Evolutionary conservation across 2,329 filamentous ascomycete genomes (phyloP), one percentile per base, ranked within the genome.

Genomic region (Alternaria arborescens): DNA sequence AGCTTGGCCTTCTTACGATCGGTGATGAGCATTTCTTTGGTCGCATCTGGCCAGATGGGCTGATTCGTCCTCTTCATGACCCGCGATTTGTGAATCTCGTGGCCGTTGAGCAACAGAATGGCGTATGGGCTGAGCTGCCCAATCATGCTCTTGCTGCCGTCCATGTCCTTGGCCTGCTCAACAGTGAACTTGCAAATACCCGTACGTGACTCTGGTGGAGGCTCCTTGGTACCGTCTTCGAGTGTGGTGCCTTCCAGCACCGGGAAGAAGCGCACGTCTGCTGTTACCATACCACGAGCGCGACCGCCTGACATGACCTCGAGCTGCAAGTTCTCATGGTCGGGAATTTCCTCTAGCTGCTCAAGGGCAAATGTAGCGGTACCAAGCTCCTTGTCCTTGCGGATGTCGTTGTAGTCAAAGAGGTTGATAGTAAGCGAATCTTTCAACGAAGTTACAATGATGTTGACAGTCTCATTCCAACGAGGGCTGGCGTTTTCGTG

Each of bases 41-140:
- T 91, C 7, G 92, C 92, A 75, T 98, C 91, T 55, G 94, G 90
- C 90, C 94, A 99, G 71, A 99, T 94, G 8, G 95, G 95, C 71
- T 97, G 95, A 81, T 99, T 99, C 61, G 93, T 98, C 62, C 94
- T 90, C 86, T 98, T 99, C 71, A 97, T 86, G 79, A 94, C 96
- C 81, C 93, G 92, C 54, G 94, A 97, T 58, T 88, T 86, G 71
- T 97, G 93, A 5, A 98, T 86, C 76, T 96, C 91, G 80, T 95
- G 97, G 65, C 93, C 91, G 72, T 99, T 99, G 69, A 99, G 87
- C 44, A 97, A 85, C 52, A 99, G 85, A 32, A 89, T 85, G 10
- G 92, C 94, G 69, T 98, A 99, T 2, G 95, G 95, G 79, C 93
- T 98, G 47, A 99, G 89, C 64, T 90, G 86, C 30, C 95, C 95